phyloP scores from a whole-genome alignment of 257 asterid genomes.

The Solanum neorickii region DNA sequence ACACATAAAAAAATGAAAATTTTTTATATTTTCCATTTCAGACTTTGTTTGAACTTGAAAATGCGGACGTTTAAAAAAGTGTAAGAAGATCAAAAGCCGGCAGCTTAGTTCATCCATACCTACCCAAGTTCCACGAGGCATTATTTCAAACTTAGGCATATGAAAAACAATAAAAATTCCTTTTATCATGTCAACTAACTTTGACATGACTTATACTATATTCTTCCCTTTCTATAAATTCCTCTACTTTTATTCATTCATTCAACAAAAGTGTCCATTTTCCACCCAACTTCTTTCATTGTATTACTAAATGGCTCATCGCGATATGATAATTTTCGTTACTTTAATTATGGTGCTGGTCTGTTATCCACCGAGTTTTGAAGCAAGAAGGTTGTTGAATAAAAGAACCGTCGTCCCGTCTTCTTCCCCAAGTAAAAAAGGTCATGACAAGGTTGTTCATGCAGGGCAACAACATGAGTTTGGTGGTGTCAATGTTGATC shows the following conservation, averaged over 20 bases:
- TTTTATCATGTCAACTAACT: background rate
- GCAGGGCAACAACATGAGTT: background rate
- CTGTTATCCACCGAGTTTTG: background rate
- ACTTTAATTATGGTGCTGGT: background rate
- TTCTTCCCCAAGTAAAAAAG: background rate
- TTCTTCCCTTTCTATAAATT: background rate
- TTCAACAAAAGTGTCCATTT: background rate
- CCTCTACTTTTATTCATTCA: background rate
- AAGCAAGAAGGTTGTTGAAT: background rate
- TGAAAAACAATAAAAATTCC: background rate
- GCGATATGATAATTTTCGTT: background rate
- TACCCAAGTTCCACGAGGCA: conserved; percentile 19
- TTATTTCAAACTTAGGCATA: background rate
- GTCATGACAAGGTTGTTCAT: background rate
- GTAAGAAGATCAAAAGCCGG: conserved; percentile 3
- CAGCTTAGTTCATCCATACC: conserved; percentile 18
- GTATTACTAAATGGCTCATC: background rate
- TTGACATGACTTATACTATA: background rate
- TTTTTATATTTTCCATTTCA: no score
- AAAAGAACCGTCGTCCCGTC: background rate
- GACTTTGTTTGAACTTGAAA: background rate
- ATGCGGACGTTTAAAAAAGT: background rate
- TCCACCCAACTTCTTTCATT: background rate
- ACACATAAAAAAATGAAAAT: no score
- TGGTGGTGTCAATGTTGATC: background rate